Evolutionary conservation across 23 red algal genomes (phyloP), one percentile per base, ranked within the genome.

Genomic region (Gracilaria caudata): DNA sequence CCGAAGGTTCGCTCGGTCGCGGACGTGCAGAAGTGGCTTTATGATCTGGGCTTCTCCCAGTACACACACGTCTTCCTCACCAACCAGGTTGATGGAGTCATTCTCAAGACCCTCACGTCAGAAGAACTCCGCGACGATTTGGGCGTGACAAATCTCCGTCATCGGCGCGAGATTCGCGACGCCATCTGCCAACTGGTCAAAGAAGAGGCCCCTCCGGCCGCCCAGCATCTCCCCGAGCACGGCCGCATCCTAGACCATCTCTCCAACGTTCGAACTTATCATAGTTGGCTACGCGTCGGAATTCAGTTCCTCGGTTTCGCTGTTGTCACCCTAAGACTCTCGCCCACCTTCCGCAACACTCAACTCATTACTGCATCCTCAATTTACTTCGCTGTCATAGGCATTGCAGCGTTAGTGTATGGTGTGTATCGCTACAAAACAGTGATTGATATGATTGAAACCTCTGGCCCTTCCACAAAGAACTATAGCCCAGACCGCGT

Each of bases 201-300:
- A 29, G 66, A 89, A 53, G 55, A 66, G 24, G 45, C 47, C 21
- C 32, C 77, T 10, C 64, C 57, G 1, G 37, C 41, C 6, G 51
- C 64, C 1, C 81, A 88, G 51, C 20, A 80, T 13, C 93, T 90
- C 10, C 93, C 93, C 30, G 93, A 95, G 37, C 85, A 95, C 53
- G 93, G 93, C 49, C 81, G 93, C 26, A 95, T 95, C 20, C 43
- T 95, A 34, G 86, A 95, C 82, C 93, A 95, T 46, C 93, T 95
- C 24, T 90, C 85, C 57, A 95, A 95, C 68, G 85, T 95, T 20
- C 78, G 93, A 20, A 90, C 93, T 1, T 90, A 86, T 63, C 93
- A 95, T 73, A 85, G 77, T 16, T 95, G 93, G 93, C 9, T 95
- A 28, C 80, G 93, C 51, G 58, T 95, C 1, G 93, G 93, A 13